Conservation (phyloP, 805 yeast genomes). For the Yamadazyma phyllophila region DNA sequence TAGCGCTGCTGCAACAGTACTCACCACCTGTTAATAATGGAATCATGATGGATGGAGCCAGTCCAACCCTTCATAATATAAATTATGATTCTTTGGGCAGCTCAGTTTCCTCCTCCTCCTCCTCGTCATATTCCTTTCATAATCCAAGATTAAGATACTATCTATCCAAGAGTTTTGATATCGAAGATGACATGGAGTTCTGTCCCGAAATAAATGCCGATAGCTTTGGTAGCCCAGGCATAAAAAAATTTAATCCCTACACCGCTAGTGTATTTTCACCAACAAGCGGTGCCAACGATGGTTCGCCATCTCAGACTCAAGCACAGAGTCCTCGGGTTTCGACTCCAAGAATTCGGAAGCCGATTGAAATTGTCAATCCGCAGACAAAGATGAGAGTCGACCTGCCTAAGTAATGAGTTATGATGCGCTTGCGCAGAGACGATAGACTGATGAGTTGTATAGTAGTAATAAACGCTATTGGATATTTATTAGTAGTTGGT, state of each 20-base stretch:
- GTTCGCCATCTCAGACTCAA: conserved; percentile 9
- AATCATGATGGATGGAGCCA: conserved; percentile 12
- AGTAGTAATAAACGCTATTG: not conserved
- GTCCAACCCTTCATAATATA: conserved; percentile 27
- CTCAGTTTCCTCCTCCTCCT: conserved; percentile 11
- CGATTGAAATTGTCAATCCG: conserved; percentile 62
- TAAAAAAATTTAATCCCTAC: conserved; percentile 63
- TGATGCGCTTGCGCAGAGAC: conserved; percentile 2
- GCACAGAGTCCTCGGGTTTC: conserved; percentile 42
- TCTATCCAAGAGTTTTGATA: conserved; percentile 58
- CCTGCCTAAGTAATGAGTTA: conserved; percentile 34
- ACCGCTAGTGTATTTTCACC: conserved; percentile 65
- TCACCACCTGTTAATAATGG: conserved; percentile 17
- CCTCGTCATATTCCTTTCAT: conserved; percentile 36
- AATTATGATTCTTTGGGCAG: conserved; percentile 17
- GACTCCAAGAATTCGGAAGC: conserved; percentile 59
- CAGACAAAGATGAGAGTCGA: conserved; percentile 54
- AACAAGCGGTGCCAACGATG: conserved; percentile 10
- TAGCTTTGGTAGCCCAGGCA: conserved; percentile 30
- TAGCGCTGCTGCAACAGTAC: conserved; percentile 14
- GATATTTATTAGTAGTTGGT: not conserved
- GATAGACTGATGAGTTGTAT: conserved; percentile 1
- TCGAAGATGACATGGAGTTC: conserved; percentile 63
- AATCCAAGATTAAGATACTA: conserved; percentile 54
- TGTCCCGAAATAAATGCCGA: conserved; percentile 56